phyloP scores from a whole-genome alignment of 2,329 filamentous ascomycete genomes.

The Nemania abortiva region DNA sequence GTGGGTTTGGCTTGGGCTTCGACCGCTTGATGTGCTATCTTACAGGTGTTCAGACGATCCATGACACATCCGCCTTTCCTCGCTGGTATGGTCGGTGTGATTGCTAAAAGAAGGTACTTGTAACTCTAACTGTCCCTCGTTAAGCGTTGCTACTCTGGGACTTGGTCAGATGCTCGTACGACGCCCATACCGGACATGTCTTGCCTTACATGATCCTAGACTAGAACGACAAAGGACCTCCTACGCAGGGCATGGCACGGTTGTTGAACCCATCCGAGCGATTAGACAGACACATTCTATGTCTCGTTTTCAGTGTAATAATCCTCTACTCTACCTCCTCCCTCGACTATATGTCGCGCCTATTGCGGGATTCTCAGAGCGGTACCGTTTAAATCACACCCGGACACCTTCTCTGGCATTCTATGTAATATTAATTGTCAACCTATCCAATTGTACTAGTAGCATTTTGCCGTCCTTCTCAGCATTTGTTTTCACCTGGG shows the following conservation, averaged over 20 bases:
- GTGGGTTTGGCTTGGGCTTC: conserved; percentile 91
- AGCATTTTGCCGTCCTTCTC: conserved; percentile 6
- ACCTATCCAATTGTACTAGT: conserved; percentile 1
- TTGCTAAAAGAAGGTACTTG: conserved; percentile 56
- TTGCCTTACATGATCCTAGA: conserved; percentile 39
- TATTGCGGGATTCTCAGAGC: background rate
- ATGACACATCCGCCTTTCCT: conserved; percentile 89
- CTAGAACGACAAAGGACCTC: conserved; percentile 42
- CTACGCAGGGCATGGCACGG: conserved; percentile 13
- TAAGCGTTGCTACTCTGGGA: conserved; percentile 57
- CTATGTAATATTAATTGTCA: conserved; percentile 23
- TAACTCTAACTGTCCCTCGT: conserved; percentile 52
- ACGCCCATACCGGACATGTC: conserved; percentile 46
- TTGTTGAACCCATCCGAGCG: conserved; percentile 37
- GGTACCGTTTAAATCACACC: background rate
- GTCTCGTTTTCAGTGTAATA: background rate
- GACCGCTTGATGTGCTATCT: conserved; percentile 89
- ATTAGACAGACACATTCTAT: conserved; percentile 31
- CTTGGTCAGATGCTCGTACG: conserved; percentile 47
- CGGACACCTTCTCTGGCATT: background rate
- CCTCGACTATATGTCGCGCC: background rate
- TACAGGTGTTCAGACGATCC: conserved; percentile 82
- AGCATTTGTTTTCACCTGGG: background rate
- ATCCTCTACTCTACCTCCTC: background rate
- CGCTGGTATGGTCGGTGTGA: conserved; percentile 76